Conservation (phyloP, 148 eudicot species). For the Arbutus unedo region DNA sequence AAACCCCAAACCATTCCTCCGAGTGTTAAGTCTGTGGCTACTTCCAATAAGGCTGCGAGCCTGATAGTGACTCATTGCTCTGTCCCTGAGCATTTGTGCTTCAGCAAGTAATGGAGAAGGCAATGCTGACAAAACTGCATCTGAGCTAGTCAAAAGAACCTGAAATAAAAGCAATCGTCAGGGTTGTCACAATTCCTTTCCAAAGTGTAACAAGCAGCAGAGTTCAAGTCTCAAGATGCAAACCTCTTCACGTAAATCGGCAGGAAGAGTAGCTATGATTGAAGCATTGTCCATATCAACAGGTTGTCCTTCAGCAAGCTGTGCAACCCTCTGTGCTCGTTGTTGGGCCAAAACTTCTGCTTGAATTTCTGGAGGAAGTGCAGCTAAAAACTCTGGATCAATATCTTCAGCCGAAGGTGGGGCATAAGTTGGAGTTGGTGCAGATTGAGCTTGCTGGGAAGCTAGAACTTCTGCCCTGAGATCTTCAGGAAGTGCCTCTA, state of each 20-base stretch:
- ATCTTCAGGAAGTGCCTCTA: constrained; percentile 98
- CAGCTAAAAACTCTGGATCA: constrained; percentile 98
- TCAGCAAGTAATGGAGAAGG: constrained; percentile 96
- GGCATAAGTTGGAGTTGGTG: constrained; percentile 64
- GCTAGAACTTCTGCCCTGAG: constrained; percentile 95
- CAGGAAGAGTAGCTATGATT: constrained; percentile 95
- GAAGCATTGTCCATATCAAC: constrained; percentile 99
- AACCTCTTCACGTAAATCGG: constrained; percentile 99
- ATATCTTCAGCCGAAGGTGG: constrained; percentile 88
- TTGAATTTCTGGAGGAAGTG: constrained; percentile 93
- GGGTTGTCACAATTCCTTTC: background rate
- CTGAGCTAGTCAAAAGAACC: constrained; percentile 96
- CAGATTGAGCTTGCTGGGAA: constrained; percentile 87
- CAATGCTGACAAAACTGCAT: constrained; percentile 88
- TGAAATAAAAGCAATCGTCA: constrained; percentile 28
- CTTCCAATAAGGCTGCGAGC: constrained; percentile 92
- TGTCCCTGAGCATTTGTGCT: constrained; percentile 97
- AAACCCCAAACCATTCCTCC: constrained; percentile 84
- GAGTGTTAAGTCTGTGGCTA: constrained; percentile 62
- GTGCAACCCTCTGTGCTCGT: constrained; percentile 78
- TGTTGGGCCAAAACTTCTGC: constrained; percentile 99
- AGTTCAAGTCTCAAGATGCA: constrained; percentile 21
- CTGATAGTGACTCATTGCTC: constrained; percentile 97
- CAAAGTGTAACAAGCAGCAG: background rate
- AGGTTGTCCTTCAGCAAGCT: constrained; percentile 97